A percentile compares a stretch with the other conserved stretches of the same genome.
Conservation (phyloP, 805 yeast genomes). For the Wickerhamomyces alni region DNA sequence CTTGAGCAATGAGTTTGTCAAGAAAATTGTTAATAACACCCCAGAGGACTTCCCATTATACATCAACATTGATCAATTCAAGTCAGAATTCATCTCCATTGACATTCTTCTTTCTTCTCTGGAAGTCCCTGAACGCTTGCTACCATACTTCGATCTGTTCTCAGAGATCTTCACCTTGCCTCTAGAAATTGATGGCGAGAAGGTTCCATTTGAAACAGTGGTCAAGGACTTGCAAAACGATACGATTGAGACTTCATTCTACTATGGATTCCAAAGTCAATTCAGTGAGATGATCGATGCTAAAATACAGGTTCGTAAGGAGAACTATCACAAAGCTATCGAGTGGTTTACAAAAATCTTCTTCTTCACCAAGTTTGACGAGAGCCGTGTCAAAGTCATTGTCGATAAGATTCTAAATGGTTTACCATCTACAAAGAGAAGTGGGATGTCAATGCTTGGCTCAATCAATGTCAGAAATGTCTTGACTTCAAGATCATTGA, state of each 20-base stretch:
- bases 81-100: slow-evolving; percentile 73
- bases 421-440: slow-evolving; percentile 34
- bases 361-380: slow-evolving; percentile 65
- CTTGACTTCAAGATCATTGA: slow-evolving; percentile 54
- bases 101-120: slow-evolving; percentile 55
- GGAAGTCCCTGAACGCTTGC: slow-evolving; percentile 40
- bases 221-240: slow-evolving; percentile 68
- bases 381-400: slow-evolving; percentile 59
- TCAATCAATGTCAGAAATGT: slow-evolving; percentile 53
- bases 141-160: slow-evolving; percentile 62
- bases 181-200: slow-evolving; percentile 52
- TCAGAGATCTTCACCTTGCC: slow-evolving; percentile 71
- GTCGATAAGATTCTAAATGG: slow-evolving; percentile 35
- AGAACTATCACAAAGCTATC: slow-evolving; percentile 62
- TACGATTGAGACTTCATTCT: slow-evolving; percentile 52
- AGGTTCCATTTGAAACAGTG: slow-evolving; percentile 69
- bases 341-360: slow-evolving; percentile 70
- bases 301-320: slow-evolving; percentile 51
- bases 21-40: slow-evolving; percentile 21
- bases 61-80: slow-evolving; percentile 71
- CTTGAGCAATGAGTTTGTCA: slow-evolving; percentile 23
- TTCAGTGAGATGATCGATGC: slow-evolving; percentile 64
- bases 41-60: slow-evolving; percentile 57
- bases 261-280: slow-evolving; percentile 50
- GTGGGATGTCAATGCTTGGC: slow-evolving; percentile 49